Base-by-base conservation (phyloP, 306 rosid species). In the Purshia tridentata region DNA sequence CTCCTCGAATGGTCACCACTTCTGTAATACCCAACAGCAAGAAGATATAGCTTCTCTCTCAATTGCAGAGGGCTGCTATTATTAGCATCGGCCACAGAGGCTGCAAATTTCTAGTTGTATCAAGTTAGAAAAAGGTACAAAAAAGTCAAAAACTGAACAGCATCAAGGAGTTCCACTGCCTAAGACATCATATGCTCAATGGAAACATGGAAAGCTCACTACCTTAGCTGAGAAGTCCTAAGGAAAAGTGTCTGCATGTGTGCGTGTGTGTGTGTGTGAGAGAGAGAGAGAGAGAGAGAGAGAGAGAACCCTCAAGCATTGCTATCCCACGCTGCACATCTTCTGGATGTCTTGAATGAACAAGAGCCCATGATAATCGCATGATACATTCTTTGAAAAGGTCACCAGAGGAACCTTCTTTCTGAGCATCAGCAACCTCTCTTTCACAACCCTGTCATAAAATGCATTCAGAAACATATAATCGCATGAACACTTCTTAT, bases 331-430 rank as follows among this genome's bases (percentile, higher is more conserved):
- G 98, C 59, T 88, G 96, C 9, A 88, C 91, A 79, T 93, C 97
- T 72, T 88, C 85, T 0, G 91, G 80, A 3, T 79, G 88, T 73
- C 87, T 86, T 0, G 98, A 90, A 88, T 93, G 98, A 74, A 93
- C 97, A 83, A 93, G 98, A 55, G 98, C 88, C 98, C 98, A 90
- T 15, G 98, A 88, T 58, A 93, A 78, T 45, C 97, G 98, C 90
- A 87, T 23, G 49, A 93, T 77, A 83, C 86, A 81, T 45, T 93
- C 96, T 68, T 88, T 77, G 85, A 87, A 15, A 0, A 65, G 3
- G 20, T 93, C 93, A 72, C 83, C 86, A 55, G 88, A 73, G 50
- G 93, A 77, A 73, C 81, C 78, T n/a, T 85, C 78, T n/a, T 85
- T 84, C 50, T 74, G 86, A 15, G 90, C 97, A 57, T 84, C 91